Conservation (phyloP, 2,329 filamentous ascomycete genomes). For the Lachnellula suecica region DNA sequence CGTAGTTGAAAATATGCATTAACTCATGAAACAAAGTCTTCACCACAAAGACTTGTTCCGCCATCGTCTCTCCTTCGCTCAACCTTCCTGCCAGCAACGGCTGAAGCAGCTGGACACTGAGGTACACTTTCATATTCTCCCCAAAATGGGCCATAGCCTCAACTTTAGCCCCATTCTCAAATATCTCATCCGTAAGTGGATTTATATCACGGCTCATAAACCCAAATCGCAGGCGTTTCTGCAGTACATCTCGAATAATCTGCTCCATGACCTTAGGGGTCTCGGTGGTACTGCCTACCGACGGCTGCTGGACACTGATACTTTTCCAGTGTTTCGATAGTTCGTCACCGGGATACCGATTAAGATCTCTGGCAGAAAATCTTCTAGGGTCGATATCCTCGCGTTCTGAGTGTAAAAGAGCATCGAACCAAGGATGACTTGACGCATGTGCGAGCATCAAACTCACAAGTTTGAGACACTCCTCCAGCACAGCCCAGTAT, state of each 20-base stretch:
- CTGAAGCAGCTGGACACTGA: background rate
- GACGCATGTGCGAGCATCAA: background rate
- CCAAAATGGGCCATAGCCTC: background rate
- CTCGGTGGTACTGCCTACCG: background rate
- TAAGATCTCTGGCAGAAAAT: background rate
- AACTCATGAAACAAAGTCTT: background rate
- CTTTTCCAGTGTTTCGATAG: background rate
- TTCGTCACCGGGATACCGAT: background rate
- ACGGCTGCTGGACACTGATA: background rate
- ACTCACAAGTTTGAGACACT: background rate
- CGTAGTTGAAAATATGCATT: background rate
- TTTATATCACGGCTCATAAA: background rate
- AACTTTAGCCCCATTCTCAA: background rate
- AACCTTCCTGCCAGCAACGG: background rate
- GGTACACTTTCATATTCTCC: background rate
- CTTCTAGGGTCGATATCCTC: too few relatives aligned
- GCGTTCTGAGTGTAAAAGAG: too few relatives aligned
- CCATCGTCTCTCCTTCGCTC: background rate
- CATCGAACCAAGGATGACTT: background rate
- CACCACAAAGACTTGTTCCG: background rate
- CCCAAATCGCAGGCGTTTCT: background rate
- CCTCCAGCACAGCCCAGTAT: background rate
- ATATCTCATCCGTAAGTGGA: background rate
- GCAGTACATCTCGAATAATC: background rate
- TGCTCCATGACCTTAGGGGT: background rate